A percentile compares a stretch with the other conserved stretches of the same genome.
Conservation (phyloP, 768 basidiomycete species). For the Macrolepiota fuliginosa region DNA sequence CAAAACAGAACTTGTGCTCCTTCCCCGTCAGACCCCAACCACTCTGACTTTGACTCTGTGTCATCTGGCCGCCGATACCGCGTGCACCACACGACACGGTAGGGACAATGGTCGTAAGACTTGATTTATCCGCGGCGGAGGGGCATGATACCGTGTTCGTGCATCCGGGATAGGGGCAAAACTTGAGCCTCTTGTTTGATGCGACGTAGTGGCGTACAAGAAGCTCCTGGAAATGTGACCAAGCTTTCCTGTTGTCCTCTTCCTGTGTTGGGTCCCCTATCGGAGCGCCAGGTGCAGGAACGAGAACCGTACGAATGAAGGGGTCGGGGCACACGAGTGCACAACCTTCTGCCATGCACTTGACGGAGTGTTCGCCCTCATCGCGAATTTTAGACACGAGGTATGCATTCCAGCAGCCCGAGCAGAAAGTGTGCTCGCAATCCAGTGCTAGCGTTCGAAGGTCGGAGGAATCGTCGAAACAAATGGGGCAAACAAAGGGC, state of each 20-base stretch:
- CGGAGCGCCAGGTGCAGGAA: constrained; percentile 26
- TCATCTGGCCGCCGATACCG: constrained; percentile 36
- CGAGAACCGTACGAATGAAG: constrained; percentile 58
- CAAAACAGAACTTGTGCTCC: constrained; percentile 91
- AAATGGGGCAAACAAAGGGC: constrained; percentile 89
- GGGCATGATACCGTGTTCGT: constrained; percentile 92
- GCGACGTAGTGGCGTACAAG: constrained; percentile 88
- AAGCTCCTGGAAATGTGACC: constrained; percentile 80
- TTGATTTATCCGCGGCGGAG: constrained; percentile 70
- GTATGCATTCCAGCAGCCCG: constrained; percentile 82
- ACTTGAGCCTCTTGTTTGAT: constrained; percentile 79
- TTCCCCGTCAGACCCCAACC: constrained; percentile 32
- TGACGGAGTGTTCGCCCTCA: constrained; percentile 69
- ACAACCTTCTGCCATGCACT: constrained; percentile 83
- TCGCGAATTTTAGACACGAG: constrained; percentile 76
- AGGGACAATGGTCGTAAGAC: constrained; percentile 79
- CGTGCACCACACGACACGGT: constrained; percentile 82
- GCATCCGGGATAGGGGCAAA: constrained; percentile 95
- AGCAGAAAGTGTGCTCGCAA: constrained; percentile 86
- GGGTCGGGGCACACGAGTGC: constrained; percentile 59
- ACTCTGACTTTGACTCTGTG: constrained; percentile 29
- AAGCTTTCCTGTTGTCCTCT: constrained; percentile 47
- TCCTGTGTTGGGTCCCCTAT: constrained; percentile 23
- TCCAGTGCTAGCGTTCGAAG: constrained; percentile 65
- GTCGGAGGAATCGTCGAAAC: constrained; percentile 73